Base-by-base conservation (phyloP, 2,329 filamentous ascomycete genomes). In the Alternaria arbusti region DNA sequence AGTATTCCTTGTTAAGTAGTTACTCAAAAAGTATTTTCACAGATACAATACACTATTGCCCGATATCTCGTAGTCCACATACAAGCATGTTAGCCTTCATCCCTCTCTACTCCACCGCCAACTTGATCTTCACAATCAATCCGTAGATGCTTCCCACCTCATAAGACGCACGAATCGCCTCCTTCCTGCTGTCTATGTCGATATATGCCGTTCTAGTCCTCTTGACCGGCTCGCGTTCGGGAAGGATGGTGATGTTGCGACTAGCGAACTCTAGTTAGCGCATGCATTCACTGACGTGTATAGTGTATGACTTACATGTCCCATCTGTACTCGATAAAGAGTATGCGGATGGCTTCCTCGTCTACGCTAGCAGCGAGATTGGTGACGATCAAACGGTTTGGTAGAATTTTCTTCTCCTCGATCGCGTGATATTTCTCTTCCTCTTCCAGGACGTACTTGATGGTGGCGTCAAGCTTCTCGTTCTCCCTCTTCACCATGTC, bases 331-430 rank as follows among this genome's bases (percentile, higher is more conserved):
- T 65, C 50, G 20, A 23, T 43, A 63, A 77, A 71, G 17, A 69
- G 57, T 3, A 49, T 11, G 10, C 56, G 32, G 2, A 77, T 22
- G 12, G 72, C 71, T 9, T 70, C 54, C 28, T 54, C 54, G 4
- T 65, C 66, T 11, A 69, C 70, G 43, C 58, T 67, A 5, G 72
- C 72, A n/a, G 76, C 74, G 20, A 78, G 61, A 20, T 76, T 75
- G 7, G 68, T 68, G 8, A 76, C 59, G 15, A 76, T 58, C 6
- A 78, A 58, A 13, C 70, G 68, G 17, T 57, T 26, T 7, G 60
- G 56, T 0, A 70, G 51, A 23, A 54, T 61, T 3, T 45, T 59
- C 20, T 62, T 58, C 22, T 72, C 65, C 47, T 69, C 65, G 1
- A 47, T 47, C 11, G 32, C 58, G 6, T 13, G 54, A 25, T 67